A percentile compares a stretch with the other conserved stretches of the same genome.
Evolutionary conservation across 257 asterid genomes (phyloP).

Genomic region (Orobanche coerulescens): DNA sequence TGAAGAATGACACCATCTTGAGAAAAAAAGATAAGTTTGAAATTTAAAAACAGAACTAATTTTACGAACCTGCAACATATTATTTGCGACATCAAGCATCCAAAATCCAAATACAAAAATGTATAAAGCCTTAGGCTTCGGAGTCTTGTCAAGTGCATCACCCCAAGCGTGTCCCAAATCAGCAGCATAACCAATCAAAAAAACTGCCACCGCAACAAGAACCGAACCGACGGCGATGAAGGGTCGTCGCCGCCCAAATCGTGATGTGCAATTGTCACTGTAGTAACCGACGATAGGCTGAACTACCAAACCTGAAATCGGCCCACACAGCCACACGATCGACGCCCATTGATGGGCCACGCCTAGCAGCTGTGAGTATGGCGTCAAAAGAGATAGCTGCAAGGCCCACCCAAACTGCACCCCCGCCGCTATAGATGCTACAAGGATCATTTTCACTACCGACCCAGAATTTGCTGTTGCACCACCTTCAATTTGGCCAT

Average conservation of each 20-base stretch:
- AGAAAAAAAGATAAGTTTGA: too few relatives aligned
- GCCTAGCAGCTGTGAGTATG: slow-evolving; percentile 66
- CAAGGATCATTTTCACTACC: slow-evolving; percentile 33
- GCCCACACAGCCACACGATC: slow-evolving; percentile 73
- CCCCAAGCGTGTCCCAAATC: too few relatives aligned
- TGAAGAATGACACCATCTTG: too few relatives aligned
- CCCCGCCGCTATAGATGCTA: slow-evolving; percentile 77
- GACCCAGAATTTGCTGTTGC: too few relatives aligned
- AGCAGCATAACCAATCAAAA: slow-evolving; percentile 28
- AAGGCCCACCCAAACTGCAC: slow-evolving; percentile 87
- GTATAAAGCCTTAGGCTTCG: too few relatives aligned
- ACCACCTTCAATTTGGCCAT: too few relatives aligned
- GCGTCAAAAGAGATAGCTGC: slow-evolving; percentile 69
- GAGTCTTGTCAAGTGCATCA: too few relatives aligned
- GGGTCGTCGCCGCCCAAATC: slow-evolving; percentile 67
- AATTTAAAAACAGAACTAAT: too few relatives aligned
- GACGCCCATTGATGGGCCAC: slow-evolving; percentile 58
- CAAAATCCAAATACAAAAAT: too few relatives aligned
- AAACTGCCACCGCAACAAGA: slow-evolving; percentile 47
- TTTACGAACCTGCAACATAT: too few relatives aligned
- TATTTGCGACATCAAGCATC: too few relatives aligned
- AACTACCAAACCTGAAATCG: slow-evolving; percentile 66
- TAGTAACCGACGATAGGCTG: slow-evolving; percentile 79
- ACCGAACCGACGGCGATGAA: slow-evolving; percentile 55
- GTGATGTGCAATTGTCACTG: slow-evolving; percentile 51